Evolutionary conservation across 306 rosid genomes (phyloP).

Genomic region (Malus fusca): DNA sequence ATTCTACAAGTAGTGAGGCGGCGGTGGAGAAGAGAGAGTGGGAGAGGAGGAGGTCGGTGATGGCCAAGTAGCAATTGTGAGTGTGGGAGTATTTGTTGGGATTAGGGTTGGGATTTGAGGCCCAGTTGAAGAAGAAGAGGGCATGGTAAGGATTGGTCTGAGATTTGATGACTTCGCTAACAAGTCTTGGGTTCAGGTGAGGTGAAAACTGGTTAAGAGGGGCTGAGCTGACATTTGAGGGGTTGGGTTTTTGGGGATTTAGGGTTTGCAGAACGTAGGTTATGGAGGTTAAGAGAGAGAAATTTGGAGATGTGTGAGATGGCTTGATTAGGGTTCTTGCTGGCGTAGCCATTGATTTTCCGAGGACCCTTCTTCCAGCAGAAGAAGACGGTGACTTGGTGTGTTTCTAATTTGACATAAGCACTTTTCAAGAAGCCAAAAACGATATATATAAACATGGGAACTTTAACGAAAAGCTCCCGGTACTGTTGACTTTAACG

Average conservation of each 20-base stretch:
- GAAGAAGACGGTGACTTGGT: neutral
- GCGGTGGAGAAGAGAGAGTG: constrained; percentile 50
- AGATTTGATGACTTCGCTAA: constrained; percentile 14
- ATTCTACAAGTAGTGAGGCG: constrained; percentile 25
- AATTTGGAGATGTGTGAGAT: constrained; percentile 3
- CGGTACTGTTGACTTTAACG: no score
- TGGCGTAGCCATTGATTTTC: constrained; percentile 12
- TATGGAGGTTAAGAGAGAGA: constrained; percentile 19
- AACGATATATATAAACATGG: no score
- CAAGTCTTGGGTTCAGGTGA: constrained; percentile 20
- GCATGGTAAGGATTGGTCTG: constrained; percentile 19
- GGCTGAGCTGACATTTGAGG: constrained; percentile 6
- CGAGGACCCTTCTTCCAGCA: neutral
- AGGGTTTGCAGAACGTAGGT: constrained; percentile 30
- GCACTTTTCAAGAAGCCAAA: neutral
- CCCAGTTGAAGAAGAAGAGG: constrained; percentile 31
- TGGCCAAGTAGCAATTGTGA: constrained; percentile 16
- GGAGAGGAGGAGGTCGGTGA: constrained; percentile 27
- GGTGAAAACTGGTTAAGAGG: constrained; percentile 28
- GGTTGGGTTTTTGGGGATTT: constrained; percentile 22
- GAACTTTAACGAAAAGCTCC: no score
- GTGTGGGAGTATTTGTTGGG: constrained; percentile 21
- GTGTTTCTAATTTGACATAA: neutral
- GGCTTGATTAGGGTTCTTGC: constrained; percentile 3
- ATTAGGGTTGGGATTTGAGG: constrained; percentile 18